Base-by-base conservation (phyloP, 2,329 filamentous ascomycete species). In the Thermoascus crustaceus region DNA sequence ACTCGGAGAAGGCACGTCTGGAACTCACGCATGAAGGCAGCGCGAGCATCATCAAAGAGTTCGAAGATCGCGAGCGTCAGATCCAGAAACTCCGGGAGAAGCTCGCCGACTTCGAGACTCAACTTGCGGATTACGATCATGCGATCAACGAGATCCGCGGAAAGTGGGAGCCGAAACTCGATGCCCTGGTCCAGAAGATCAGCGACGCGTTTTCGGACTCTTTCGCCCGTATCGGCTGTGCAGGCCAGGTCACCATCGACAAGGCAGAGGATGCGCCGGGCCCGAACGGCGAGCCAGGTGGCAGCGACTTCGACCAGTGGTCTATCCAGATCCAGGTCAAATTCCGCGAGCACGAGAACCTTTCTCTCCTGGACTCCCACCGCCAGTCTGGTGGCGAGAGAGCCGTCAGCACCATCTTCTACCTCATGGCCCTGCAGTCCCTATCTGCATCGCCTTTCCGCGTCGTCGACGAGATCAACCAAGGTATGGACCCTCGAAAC, bases 401-500 rank as follows among this genome's bases (percentile, higher is more conserved):
- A 40, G 86, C 91, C 16, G 89, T 98, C 14, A 94, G 86, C 14
- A 98, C 91, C 9, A 94, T 96, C 55, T 98, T 96, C 72, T 98
- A 93, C 66, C 85, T 98, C 38, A 96, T 98, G 88, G 86, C 91
- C 4, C 75, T 98, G 17, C 91, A 98, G 60, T 85, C 85, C 32
- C 80, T 98, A 52, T 89, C 91, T 10, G 83, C 87, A 52, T 87
- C 88, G 3, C 91, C 91, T 1, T 98, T 98, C 75, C 86, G 91
- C 34, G 89, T 98, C 32, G 91, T 98, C 40, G 91, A 98, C 63
- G 91, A 98, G 67, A 98, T 98, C 71, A 98, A 98, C 57, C 91
- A 98, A 65, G 91, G 91, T 47, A 98, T 98, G 91, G 91, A 98
- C 60, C 91, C 89, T 27, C 81, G 91, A 52, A 98, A 98, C 63